Evolutionary conservation across 2,329 filamentous ascomycete species (phyloP).

Genomic region (Aspergillus costaricaensis): DNA sequence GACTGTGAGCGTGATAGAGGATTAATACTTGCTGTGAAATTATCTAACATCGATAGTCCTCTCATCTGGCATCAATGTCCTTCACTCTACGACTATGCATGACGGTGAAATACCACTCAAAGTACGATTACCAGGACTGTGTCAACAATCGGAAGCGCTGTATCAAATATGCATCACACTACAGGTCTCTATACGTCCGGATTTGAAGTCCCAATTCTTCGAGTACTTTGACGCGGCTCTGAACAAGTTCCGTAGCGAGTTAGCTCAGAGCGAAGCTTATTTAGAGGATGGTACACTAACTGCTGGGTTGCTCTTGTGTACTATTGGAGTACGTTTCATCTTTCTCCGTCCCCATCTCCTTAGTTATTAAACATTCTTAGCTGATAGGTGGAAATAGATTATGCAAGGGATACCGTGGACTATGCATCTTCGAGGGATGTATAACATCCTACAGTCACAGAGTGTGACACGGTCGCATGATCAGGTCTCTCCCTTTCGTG

Average conservation of each 20-base stretch:
- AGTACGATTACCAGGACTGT: conserved; percentile 23
- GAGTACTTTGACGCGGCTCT: conserved; percentile 33
- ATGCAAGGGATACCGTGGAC: conserved; percentile 35
- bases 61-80: conserved; percentile 27
- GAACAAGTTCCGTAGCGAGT: conserved; percentile 30
- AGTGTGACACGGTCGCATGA: conserved; percentile 9
- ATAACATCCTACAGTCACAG: conserved; percentile 30
- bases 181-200: conserved; percentile 25
- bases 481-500: conserved; percentile 19
- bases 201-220: conserved; percentile 23
- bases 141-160: conserved; percentile 29
- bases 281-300: conserved; percentile 32
- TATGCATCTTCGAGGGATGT: conserved; percentile 35
- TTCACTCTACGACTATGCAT: conserved; percentile 30
- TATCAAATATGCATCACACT: conserved; percentile 33
- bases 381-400: conserved; percentile 16
- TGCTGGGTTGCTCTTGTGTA: conserved; percentile 34
- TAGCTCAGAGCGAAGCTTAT: conserved; percentile 21
- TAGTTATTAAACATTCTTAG: neutral
- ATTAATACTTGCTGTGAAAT: neutral
- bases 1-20: conserved; percentile 22
- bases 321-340: conserved; percentile 29
- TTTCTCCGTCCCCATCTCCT: neutral
- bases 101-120: conserved; percentile 22
- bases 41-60: conserved; percentile 21